Conservation (phyloP, 106 monocot species). For the Amphibolis antarctica region DNA sequence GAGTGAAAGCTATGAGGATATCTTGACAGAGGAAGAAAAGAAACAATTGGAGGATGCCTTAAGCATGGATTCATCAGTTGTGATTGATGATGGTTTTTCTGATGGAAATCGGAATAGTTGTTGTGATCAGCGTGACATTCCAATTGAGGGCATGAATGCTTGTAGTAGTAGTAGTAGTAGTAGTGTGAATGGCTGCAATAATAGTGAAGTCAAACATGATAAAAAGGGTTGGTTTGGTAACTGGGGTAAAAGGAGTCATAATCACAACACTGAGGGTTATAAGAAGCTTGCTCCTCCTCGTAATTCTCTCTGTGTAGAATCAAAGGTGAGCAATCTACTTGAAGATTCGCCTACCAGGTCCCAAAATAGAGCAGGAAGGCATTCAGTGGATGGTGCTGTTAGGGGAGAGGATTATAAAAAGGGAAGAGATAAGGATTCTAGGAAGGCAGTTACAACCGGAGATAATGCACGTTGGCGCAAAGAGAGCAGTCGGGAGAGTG, state of each 20-base stretch:
- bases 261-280: conserved; percentile 15
- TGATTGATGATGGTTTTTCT: conserved; percentile 14
- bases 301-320: conserved; percentile 56
- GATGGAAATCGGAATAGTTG: conserved; percentile 33
- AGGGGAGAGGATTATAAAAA: conserved; percentile 27
- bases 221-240: conserved; percentile 73
- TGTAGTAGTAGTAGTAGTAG: background rate
- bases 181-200: conserved; percentile 14
- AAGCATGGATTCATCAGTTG: conserved; percentile 39
- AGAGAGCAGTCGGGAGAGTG: conserved; percentile 44
- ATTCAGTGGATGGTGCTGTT: conserved; percentile 38
- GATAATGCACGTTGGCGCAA: conserved; percentile 25
- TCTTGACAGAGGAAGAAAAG: conserved; percentile 72
- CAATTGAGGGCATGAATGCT: conserved; percentile 24
- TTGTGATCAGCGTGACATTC: conserved; percentile 39
- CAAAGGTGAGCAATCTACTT: conserved; percentile 62
- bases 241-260: conserved; percentile 52
- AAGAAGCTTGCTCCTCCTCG: conserved; percentile 52
- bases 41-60: conserved; percentile 62
- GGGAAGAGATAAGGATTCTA: conserved; percentile 26
- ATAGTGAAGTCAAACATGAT: conserved; percentile 31
- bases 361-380: conserved; percentile 38
- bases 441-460: conserved; percentile 10
- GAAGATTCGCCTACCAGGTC: conserved; percentile 44
- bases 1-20: conserved; percentile 61